A percentile compares a stretch with the other conserved stretches of the same genome.
phyloP scores from a whole-genome alignment of 768 basidiomycete genomes.

The Crepidotus variabilis region DNA sequence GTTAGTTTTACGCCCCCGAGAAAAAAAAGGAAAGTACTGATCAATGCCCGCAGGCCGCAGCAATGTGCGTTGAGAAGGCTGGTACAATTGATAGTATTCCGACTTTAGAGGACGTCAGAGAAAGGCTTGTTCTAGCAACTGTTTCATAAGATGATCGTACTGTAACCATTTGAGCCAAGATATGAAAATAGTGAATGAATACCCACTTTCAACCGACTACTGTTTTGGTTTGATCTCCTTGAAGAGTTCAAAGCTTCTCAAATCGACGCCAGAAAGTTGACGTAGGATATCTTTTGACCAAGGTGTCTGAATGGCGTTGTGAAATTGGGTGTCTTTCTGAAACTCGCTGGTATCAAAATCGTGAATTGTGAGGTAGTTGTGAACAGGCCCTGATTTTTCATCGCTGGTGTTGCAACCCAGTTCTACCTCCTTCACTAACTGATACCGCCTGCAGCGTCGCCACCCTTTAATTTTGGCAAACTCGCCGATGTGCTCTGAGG shows the following conservation, averaged over 20 bases:
- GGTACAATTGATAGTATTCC: constrained; percentile 62
- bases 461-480: constrained; percentile 28
- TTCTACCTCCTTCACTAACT: constrained; percentile 11
- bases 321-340: constrained; percentile 18
- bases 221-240: constrained; percentile 15
- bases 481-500: constrained; percentile 23
- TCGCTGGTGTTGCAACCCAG: background rate
- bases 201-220: background rate
- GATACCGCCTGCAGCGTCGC: constrained; percentile 24
- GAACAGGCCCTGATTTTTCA: background rate
- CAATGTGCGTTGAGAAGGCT: constrained; percentile 54
- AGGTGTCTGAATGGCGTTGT: constrained; percentile 19
- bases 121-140: constrained; percentile 16
- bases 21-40: background rate
- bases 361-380: constrained; percentile 32
- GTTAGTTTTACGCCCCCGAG: constrained; percentile 24
- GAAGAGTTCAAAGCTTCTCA: constrained; percentile 23
- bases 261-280: constrained; percentile 11
- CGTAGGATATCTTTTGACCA: constrained; percentile 21
- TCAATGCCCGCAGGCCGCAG: constrained; percentile 39
- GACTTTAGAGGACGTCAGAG: constrained; percentile 33
- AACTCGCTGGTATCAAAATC: constrained; percentile 21
- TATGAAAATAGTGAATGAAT: background rate
- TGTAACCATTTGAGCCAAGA: background rate
- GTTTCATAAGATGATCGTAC: background rate